phyloP scores from a whole-genome alignment of 345 rosid genomes.

The Corchorus olitorius region DNA sequence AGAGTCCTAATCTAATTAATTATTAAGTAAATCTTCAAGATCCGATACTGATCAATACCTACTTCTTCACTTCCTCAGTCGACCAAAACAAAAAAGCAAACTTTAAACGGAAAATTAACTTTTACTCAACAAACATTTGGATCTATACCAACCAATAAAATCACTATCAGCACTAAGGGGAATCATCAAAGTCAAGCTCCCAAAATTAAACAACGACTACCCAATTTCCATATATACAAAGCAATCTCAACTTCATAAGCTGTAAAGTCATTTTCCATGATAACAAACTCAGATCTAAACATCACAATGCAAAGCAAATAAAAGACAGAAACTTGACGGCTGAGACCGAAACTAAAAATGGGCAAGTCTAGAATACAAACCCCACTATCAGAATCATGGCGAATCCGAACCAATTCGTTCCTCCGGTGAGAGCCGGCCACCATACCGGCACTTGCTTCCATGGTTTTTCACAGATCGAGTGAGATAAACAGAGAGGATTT shows the following conservation, averaged over 20 bases:
- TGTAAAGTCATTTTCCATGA: conserved; percentile 18
- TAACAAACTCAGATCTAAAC: conserved; percentile 30
- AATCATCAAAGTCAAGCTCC: background rate
- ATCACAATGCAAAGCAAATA: conserved; percentile 15
- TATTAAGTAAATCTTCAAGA: background rate
- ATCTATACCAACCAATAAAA: background rate
- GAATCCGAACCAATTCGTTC: conserved; percentile 97
- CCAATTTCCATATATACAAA: background rate
- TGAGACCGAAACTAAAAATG: background rate
- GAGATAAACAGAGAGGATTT: conserved; percentile 15
- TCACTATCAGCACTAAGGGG: background rate
- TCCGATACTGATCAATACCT: background rate
- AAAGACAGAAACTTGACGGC: background rate
- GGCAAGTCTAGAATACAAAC: conserved; percentile 49
- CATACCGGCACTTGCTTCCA: conserved; percentile 96
- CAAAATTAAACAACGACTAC: background rate
- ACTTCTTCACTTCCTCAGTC: background rate
- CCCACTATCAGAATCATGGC: conserved; percentile 95
- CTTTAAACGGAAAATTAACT: background rate
- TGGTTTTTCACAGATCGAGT: conserved; percentile 25
- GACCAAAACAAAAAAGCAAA: background rate
- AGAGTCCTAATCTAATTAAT: background rate
- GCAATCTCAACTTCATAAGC: background rate
- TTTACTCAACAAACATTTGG: background rate
- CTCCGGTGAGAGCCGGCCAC: conserved; percentile 99